Percentiles rank a stretch among this genome's conserved stretches.
phyloP scores from a whole-genome alignment of 306 rosid genomes.

The Pueraria montana region DNA sequence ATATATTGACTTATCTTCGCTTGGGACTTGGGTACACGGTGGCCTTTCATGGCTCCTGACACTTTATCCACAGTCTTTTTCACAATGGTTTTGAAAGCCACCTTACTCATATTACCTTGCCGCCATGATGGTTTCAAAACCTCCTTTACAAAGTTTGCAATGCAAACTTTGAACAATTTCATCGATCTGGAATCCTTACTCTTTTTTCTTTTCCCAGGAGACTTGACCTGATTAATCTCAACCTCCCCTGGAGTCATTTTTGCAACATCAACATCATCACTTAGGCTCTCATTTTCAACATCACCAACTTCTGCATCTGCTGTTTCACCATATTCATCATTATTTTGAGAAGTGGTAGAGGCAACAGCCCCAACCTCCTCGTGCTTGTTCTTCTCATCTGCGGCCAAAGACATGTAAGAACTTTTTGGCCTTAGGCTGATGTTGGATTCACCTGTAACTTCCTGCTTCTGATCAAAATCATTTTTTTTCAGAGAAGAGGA shows the following conservation, averaged over 20 bases:
- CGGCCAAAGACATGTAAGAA: constrained; percentile 63
- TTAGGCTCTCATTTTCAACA: constrained; percentile 81
- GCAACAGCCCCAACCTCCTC: constrained; percentile 70
- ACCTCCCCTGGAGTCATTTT: constrained; percentile 63
- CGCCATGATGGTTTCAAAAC: constrained; percentile 97
- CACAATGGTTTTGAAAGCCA: constrained; percentile 96
- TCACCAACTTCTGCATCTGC: constrained; percentile 91
- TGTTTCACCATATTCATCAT: constrained; percentile 91
- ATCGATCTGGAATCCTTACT: constrained; percentile 85
- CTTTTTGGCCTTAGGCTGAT: constrained; percentile 61
- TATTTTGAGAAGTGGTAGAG: constrained; percentile 79
- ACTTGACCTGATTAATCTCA: constrained; percentile 79
- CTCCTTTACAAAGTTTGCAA: constrained; percentile 96
- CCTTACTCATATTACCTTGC: constrained; percentile 99
- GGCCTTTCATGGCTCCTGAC: constrained; percentile 97
- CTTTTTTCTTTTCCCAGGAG: constrained; percentile 79
- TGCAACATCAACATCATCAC: constrained; percentile 57
- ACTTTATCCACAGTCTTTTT: constrained; percentile 99
- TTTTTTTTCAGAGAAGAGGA: constrained; percentile 53
- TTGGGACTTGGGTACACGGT: constrained; percentile 89
- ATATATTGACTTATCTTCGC: constrained; percentile 87
- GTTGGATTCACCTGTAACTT: constrained; percentile 67
- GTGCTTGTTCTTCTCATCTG: constrained; percentile 67
- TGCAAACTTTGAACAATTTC: constrained; percentile 83
- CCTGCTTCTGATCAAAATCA: constrained; percentile 64